phyloP scores from a whole-genome alignment of 208 protist species.

The Trypanosomatidae sp. region DNA sequence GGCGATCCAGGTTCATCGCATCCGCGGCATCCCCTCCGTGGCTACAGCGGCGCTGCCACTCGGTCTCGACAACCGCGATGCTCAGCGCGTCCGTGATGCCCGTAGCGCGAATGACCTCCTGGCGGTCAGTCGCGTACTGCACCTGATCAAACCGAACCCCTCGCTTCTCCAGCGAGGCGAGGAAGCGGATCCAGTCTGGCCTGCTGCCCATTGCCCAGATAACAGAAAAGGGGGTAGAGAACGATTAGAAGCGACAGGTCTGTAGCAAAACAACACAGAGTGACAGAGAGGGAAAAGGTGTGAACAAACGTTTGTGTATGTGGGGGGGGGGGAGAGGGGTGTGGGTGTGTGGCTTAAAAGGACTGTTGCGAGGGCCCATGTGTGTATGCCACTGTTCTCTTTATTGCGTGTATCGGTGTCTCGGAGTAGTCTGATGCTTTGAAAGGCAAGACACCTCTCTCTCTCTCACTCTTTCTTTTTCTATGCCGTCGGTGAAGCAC shows the following conservation, averaged over 20 bases:
- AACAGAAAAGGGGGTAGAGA: not conserved
- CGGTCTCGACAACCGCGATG: constrained; percentile 82
- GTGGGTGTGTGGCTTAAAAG: not conserved
- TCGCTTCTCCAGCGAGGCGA: constrained; percentile 60
- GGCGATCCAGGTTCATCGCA: not conserved
- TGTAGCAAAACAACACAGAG: not conserved
- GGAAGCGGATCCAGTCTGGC: constrained; percentile 61
- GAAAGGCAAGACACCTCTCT: not conserved
- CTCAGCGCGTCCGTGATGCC: constrained; percentile 78
- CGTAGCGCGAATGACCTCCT: constrained; percentile 62
- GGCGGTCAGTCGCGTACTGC: constrained; percentile 61
- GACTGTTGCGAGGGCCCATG: not conserved
- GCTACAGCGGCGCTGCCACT: constrained; percentile 51
- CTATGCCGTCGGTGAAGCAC: not conserved
- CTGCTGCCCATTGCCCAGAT: constrained; percentile 14
- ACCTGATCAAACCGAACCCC: constrained; percentile 77
- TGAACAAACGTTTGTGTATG: not conserved
- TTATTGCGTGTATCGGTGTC: not conserved
- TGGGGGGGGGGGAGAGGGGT: not conserved
- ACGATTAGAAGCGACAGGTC: too few relatives aligned
- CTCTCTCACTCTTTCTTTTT: too few relatives aligned
- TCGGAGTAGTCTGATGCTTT: not conserved
- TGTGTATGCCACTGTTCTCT: not conserved
- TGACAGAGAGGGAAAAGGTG: not conserved
- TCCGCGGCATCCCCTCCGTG: not conserved